Evolutionary conservation across 2,329 filamentous ascomycete genomes (phyloP), one percentile per base, ranked within the genome.

Genomic region (Zasmidium angulare): DNA sequence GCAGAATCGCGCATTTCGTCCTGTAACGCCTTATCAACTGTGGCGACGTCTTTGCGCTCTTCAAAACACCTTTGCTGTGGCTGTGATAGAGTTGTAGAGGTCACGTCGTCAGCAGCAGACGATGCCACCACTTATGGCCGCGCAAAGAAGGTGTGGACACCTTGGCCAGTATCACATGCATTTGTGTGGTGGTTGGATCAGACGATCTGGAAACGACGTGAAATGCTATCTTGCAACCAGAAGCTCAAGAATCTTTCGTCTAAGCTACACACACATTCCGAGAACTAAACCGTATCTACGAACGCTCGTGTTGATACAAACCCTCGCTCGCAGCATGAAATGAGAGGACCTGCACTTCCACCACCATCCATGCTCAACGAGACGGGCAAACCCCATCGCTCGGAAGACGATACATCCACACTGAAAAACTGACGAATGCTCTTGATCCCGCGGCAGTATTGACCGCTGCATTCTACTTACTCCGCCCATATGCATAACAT

Each of bases 331-430:
- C 36, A 43, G 36, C 36, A 43, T 43, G 12, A 43, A 29, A 31
- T 46, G 53, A 56, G n/a, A 47, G 55, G 48, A 26, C 52, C 55
- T 61, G 59, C 50, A 58, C 52, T 56, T 56, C 55, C 55, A 51
- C n/a, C 36, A 43, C n/a, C n/a, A 19, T 19, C 36, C 36, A 43
- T 55, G 46, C 29, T n/a, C 46, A 46, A 19, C 46, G 24, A 36
- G 53, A 46, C n/a, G n/a, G 43, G 17, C 36, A 20, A 12, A n/a
- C 10, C 4, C 48, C 43, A n/a, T 48, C 26, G 48, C 55, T 29
- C 6, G 31, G 46, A 40, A 26, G 29, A 60, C 36, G n/a, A 53
- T n/a, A 61, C 26, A 29, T 29, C 26, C 26, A 43, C n/a, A 43
- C 11, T 7, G n/a, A 43, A 36, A 36, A 7, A 7, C 14, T 17